Base-by-base conservation (phyloP, 2,329 filamentous ascomycete genomes). In the Ciborinia camelliae region DNA sequence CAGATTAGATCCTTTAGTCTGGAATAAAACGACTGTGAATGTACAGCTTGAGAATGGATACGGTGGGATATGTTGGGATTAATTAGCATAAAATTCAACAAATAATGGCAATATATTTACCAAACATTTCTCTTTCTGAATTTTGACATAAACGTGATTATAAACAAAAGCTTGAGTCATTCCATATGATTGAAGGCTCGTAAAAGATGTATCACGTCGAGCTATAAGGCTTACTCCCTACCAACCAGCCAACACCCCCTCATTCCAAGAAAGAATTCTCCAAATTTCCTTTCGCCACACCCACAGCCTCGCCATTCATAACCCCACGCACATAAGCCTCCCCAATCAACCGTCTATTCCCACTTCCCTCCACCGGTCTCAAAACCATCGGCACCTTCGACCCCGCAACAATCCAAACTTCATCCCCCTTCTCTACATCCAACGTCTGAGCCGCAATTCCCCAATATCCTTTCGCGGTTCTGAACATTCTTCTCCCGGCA, bases 401-500 rank as follows among this genome's bases (percentile, higher is more conserved):
- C 8, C 63, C 63, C 3, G 63, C 63, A 2, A 65, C 23, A 18
- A 62, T 20, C 63, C 63, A 65, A 28, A 65, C 26, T 28, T 54
- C 58, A 47, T 62, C 57, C 15, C 2, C 39, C 30, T 14, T 37
- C 20, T 32, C 41, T 3, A 0, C 10, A 58, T 58, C 20, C 14
- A 65, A 30, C 8, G 47, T 35, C 48, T 65, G 63, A 8, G 63
- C 48, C 15, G 39, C 63, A 20, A 62, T 62, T 20, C 63, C 63
- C 37, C 35, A 53, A 62, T 37, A 62, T 10, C 63, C 57, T 14
- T 48, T 62, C 8, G 4, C 10, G 1, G 63, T 65, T 4, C 39
- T 26, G 10, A 65, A 65, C 7, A 68, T 45, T 30, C 55, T 65
- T 45, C 67, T 65, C 8, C 67, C 65, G 5, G 43, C 45, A 65